A percentile compares a stretch with the other conserved stretches of the same genome.
Evolutionary conservation across 1,284 basidiomycete species (phyloP).

Genomic region (Neonothopanus nambi): DNA sequence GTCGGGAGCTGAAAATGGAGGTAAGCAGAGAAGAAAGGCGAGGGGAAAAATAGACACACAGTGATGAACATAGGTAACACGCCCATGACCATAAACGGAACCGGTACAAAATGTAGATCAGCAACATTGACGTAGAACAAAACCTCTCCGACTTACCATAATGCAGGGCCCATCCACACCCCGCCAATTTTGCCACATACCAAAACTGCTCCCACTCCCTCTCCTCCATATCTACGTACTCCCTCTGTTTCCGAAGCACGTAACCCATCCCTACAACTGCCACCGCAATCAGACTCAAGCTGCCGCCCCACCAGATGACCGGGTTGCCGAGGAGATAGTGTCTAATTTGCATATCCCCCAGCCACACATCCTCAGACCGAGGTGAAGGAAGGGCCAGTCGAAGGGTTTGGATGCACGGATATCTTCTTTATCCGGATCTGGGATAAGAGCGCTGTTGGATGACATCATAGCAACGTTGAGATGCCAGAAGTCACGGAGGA

Average conservation of each 20-base stretch:
- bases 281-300: slow-evolving; percentile 65
- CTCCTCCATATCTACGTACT: slow-evolving; percentile 89
- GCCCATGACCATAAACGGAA: slow-evolving; percentile 96
- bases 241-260: slow-evolving; percentile 82
- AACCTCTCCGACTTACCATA: slow-evolving; percentile 57
- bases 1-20: slow-evolving; percentile 75
- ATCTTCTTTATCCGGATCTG: slow-evolving; percentile 97
- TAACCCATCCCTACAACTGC: slow-evolving; percentile 66
- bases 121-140: slow-evolving; percentile 4
- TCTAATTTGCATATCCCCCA: slow-evolving; percentile 91
- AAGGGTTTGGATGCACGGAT: slow-evolving; percentile 90
- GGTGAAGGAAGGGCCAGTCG: slow-evolving; percentile 92
- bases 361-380: slow-evolving; percentile 95
- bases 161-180: slow-evolving; percentile 92
- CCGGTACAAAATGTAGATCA: slow-evolving; percentile 37
- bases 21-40: not conserved
- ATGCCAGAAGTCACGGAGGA: slow-evolving; percentile 97
- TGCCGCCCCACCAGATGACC: slow-evolving; percentile 88
- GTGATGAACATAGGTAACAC: slow-evolving; percentile 90
- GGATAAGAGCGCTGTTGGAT: slow-evolving; percentile 96
- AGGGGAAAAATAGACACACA: slow-evolving; percentile 47
- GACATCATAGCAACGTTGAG: slow-evolving; percentile 99
- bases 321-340: slow-evolving; percentile 95
- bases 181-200: slow-evolving; percentile 90
- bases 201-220: slow-evolving; percentile 93